phyloP scores from a whole-genome alignment of 345 rosid species.

The Bruguiera sexangula region DNA sequence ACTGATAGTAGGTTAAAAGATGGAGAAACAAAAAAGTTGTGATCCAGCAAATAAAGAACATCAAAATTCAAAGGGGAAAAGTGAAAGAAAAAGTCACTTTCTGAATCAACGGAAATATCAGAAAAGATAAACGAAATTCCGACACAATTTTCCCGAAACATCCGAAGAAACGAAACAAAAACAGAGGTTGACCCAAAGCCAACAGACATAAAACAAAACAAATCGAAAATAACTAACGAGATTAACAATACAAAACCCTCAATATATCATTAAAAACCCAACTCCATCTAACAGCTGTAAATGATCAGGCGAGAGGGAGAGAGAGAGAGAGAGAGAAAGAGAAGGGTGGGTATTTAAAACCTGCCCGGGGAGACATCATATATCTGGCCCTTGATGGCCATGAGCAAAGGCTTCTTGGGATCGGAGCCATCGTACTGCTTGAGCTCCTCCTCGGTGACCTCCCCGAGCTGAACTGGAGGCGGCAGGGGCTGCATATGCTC shows the following conservation, averaged over 20 bases:
- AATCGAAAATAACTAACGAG: too few relatives aligned
- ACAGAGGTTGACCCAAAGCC: too few relatives aligned
- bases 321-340: too few relatives aligned
- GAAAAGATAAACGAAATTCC: background rate
- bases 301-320: too few relatives aligned
- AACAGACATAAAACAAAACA: too few relatives aligned
- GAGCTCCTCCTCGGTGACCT: conserved; percentile 76
- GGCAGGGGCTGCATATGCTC: conserved; percentile 78
- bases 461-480: conserved; percentile 91
- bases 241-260: too few relatives aligned
- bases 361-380: conserved; percentile 97
- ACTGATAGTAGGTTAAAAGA: background rate
- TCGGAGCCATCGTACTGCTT: conserved; percentile 82
- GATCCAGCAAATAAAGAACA: background rate
- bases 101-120: background rate
- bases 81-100: background rate
- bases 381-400: conserved; percentile 99
- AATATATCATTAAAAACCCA: background rate
- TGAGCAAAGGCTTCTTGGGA: conserved; percentile 80
- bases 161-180: too few relatives aligned
- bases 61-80: background rate
- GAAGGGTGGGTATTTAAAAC: conserved; percentile 13
- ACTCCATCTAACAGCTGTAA: background rate
- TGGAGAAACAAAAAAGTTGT: background rate
- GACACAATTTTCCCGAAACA: too few relatives aligned